Evolutionary conservation across 495 filamentous ascomycete genomes (phyloP), one percentile per base, ranked within the genome.

Genomic region (Bathelium albidoporum): DNA sequence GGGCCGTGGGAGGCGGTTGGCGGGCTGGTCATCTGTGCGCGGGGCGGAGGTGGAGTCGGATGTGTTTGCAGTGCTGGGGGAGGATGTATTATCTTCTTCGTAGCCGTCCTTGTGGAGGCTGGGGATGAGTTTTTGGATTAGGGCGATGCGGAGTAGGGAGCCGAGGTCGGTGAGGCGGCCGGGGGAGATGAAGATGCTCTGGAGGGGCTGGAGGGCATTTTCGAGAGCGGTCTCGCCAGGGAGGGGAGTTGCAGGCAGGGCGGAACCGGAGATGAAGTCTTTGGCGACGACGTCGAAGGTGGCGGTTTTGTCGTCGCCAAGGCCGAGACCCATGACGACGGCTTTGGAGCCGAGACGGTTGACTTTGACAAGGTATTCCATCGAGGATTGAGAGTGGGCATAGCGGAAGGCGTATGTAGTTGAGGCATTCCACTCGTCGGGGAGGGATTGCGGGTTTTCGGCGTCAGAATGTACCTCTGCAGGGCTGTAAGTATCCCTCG

Each of bases 341-440:
- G 87, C 87, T 72, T 95, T 96, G 68, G 81, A 80, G 59, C 91
- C 91, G 49, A 97, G 79, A 16, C 93, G 85, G 75, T 85, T 88
- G 66, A 93, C 74, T 71, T 90, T 91, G 59, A 97, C 69, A 12
- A 97, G 77, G 71, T 87, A 97, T 65, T 87, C 80, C 79, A 94
- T 89, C 16, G 91, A 84, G 0, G 91, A 95, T 72, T 97, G 90
- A n/a, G 83, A 75, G 70, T 96, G 95, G 1, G 86, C 82, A 77
- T 97, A 98, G 60, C 93, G 85, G 74, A 98, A 95, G 58, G 87
- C 81, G 74, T 87, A 88, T 43, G 80, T 82, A 64, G 81, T 81
- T 24, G 78, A 77, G 39, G 81, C 75, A 73, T 95, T 95, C 91
- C 91, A 96, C 78, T 85, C 79, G 20, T 79, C 24, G 2, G 89